Percentiles rank a stretch among this genome's conserved stretches.
These are phyloP conservation scores for Ammopiptanthus mongolicus DNA, from an alignment of 306 rosid species.

Conservation along the genomic window DNA sequence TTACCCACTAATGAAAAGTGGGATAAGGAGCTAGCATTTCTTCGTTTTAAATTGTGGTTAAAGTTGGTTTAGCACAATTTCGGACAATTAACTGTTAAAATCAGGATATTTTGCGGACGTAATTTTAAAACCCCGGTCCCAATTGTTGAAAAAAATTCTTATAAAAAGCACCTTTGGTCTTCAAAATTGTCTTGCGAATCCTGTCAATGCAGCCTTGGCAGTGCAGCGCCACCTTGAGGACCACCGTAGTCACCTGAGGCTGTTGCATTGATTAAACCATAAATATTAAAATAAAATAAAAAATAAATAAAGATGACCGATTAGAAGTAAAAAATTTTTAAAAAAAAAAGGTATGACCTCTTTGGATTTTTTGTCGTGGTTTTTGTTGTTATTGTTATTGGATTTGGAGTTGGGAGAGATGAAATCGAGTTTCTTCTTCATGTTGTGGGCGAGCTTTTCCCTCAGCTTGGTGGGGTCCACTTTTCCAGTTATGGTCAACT, in stretches of 20 bases:
- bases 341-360: slow-evolving; percentile 20
- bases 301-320: not conserved
- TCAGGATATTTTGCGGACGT: too few species aligned
- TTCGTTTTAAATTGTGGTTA: too few species aligned
- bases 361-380: slow-evolving; percentile 38
- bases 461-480: slow-evolving; percentile 46
- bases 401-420: slow-evolving; percentile 41
- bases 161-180: slow-evolving; percentile 71
- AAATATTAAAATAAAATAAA: not conserved
- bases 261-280: not conserved
- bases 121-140: too few species aligned
- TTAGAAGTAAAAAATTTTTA: not conserved
- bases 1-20: too few species aligned
- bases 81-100: too few species aligned
- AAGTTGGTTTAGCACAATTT: too few species aligned
- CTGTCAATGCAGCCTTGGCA: slow-evolving; percentile 64
- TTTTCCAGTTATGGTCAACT: slow-evolving; percentile 50
- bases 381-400: slow-evolving; percentile 23
- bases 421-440: slow-evolving; percentile 60
- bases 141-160: too few species aligned
- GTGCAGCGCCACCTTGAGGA: slow-evolving; percentile 54
- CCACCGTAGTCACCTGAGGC: slow-evolving; percentile 58
- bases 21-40: too few species aligned
- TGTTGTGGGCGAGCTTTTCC: slow-evolving; percentile 39
- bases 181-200: slow-evolving; percentile 35